Evolutionary conservation across 192 early-diverging fungal genomes (phyloP).

Genomic region (Dispira parvispora): DNA sequence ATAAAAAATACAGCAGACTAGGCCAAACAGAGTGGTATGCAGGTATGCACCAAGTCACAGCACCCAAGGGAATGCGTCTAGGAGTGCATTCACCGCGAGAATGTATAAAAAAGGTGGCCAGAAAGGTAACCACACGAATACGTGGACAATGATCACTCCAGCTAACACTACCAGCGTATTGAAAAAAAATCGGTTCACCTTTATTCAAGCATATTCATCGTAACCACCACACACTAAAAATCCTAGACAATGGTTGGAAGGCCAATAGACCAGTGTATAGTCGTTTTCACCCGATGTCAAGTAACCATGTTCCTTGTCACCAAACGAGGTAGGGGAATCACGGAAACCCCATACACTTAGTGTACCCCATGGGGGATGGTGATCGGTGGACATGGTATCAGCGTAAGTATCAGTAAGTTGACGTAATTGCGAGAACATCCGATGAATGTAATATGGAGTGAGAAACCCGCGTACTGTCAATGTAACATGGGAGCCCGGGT

Average conservation of each 20-base stretch:
- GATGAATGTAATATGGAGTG: neutral
- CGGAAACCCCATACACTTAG: conserved; percentile 18
- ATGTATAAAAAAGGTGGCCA: too few relatives aligned
- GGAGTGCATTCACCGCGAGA: too few relatives aligned
- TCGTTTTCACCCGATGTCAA: conserved; percentile 17
- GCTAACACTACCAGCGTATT: too few relatives aligned
- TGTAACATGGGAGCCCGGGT: neutral
- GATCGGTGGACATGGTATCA: neutral
- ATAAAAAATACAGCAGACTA: too few relatives aligned
- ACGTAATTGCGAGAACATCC: neutral
- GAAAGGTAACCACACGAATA: too few relatives aligned
- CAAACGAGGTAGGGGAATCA: conserved; percentile 18
- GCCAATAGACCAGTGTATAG: conserved; percentile 12
- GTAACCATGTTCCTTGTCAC: conserved; percentile 12
- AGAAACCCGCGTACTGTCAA: neutral
- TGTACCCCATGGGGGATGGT: conserved; percentile 15
- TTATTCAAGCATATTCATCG: too few relatives aligned
- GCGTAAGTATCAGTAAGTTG: neutral
- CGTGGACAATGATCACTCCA: too few relatives aligned
- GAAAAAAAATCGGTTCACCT: too few relatives aligned
- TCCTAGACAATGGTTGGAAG: neutral
- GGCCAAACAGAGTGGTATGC: too few relatives aligned
- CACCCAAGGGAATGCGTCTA: too few relatives aligned
- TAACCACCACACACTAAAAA: neutral
- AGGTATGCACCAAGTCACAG: too few relatives aligned